These are phyloP conservation scores for Hyaloscypha bicolor DNA, from an alignment of 495 filamentous ascomycete species.

Conservation along the genomic window DNA sequence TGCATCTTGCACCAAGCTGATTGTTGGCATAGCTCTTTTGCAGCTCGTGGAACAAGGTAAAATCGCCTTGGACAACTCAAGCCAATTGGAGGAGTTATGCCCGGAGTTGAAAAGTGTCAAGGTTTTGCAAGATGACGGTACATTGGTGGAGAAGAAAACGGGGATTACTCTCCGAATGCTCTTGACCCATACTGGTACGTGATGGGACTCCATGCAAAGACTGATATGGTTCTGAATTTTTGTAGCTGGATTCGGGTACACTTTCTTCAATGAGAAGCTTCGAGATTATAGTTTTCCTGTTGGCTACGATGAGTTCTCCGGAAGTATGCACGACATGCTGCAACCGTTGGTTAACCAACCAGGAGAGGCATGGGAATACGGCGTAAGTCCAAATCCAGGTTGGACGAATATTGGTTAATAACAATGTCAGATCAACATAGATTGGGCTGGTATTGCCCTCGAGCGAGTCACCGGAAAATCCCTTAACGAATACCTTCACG, in stretches of 20 bases:
- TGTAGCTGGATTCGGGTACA: slow-evolving; percentile 53
- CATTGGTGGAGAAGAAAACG: slow-evolving; percentile 50
- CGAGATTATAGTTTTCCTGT: slow-evolving; percentile 46
- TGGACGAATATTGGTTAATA: slow-evolving; percentile 1
- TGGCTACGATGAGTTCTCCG: slow-evolving; percentile 60
- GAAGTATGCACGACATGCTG: slow-evolving; percentile 44
- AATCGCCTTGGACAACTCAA: slow-evolving; percentile 48
- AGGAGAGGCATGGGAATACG: slow-evolving; percentile 60
- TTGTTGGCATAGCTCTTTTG: slow-evolving; percentile 59
- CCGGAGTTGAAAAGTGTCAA: slow-evolving; percentile 56
- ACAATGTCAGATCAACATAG: slow-evolving; percentile 45
- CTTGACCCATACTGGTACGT: slow-evolving; percentile 55
- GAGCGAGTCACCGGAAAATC: slow-evolving; percentile 52
- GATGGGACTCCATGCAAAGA: slow-evolving; percentile 16
- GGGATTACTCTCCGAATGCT: slow-evolving; percentile 65
- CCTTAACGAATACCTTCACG: slow-evolving; percentile 58
- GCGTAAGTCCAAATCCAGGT: slow-evolving; percentile 40
- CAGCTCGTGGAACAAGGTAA: slow-evolving; percentile 61
- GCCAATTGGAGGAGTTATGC: slow-evolving; percentile 46
- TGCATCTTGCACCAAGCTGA: slow-evolving; percentile 61
- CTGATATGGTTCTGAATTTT: slow-evolving; percentile 22
- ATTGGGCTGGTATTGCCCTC: slow-evolving; percentile 62
- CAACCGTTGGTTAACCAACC: slow-evolving; percentile 60
- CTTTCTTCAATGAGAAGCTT: slow-evolving; percentile 57
- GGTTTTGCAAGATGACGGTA: slow-evolving; percentile 42